phyloP scores from a whole-genome alignment of 306 rosid genomes.

The Nissolia schottii region DNA sequence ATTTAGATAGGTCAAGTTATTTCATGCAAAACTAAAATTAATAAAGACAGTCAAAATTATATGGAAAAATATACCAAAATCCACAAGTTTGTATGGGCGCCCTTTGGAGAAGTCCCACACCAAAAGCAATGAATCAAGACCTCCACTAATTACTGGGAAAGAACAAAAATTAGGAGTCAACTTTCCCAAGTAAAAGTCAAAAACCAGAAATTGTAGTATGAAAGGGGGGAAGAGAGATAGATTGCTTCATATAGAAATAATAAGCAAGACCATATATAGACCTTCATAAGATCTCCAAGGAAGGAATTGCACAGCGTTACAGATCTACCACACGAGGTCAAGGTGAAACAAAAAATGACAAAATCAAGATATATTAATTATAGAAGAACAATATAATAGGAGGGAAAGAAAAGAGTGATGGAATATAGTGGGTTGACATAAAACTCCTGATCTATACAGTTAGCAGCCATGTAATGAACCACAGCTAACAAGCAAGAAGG shows the following conservation, averaged over 20 bases:
- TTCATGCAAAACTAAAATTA: neutral
- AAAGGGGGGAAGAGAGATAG: neutral
- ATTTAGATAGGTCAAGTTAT: neutral
- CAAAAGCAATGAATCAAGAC: conserved; percentile 82
- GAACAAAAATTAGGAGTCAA: conserved; percentile 13
- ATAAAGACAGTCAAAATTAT: conserved; percentile 1
- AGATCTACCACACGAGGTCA: conserved; percentile 63
- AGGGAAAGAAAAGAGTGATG: neutral
- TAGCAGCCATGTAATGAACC: conserved; percentile 9
- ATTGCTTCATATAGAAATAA: neutral
- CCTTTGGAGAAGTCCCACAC: conserved; percentile 96
- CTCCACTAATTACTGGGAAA: conserved; percentile 83
- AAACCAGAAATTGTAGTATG: conserved; percentile 1
- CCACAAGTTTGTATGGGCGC: conserved; percentile 55
- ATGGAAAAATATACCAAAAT: conserved; percentile 53
- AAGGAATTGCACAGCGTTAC: conserved; percentile 88
- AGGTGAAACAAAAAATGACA: conserved; percentile 32
- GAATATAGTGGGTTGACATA: neutral
- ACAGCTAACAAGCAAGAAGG: conserved; percentile 34
- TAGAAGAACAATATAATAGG: conserved; percentile 7
- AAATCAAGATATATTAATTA: neutral
- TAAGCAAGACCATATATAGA: conserved; percentile 23
- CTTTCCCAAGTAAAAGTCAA: neutral
- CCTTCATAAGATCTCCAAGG: conserved; percentile 99
- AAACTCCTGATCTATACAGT: conserved; percentile 1